These are phyloP conservation scores for Pterula multifida DNA, from an alignment of 1,284 basidiomycete species.

Conservation along the genomic window DNA sequence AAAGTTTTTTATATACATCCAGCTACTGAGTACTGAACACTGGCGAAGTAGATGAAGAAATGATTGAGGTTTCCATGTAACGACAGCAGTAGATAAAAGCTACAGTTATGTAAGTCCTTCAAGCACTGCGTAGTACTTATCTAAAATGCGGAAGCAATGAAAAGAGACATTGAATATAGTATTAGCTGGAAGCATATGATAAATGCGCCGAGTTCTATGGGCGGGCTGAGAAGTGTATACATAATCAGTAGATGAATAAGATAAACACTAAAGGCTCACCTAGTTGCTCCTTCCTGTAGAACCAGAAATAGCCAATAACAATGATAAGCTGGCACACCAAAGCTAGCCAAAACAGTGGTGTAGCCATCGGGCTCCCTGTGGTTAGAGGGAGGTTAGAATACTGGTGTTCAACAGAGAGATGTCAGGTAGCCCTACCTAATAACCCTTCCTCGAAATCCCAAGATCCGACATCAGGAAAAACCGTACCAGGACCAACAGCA, in stretches of 20 bases:
- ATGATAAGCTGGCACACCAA: constrained; percentile 72
- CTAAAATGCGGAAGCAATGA: neutral
- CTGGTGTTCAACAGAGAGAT: neutral
- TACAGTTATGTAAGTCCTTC: neutral
- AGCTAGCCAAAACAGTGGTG: constrained; percentile 81
- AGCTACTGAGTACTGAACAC: neutral
- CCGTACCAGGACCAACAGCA: constrained; percentile 70
- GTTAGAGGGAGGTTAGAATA: constrained; percentile 2
- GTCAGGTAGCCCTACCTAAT: constrained; percentile 24
- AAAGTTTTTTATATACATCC: too few relatives aligned
- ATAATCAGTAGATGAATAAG: too few relatives aligned
- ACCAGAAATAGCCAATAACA: constrained; percentile 87
- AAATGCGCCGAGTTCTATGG: neutral
- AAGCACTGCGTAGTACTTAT: neutral
- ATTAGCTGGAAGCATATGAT: neutral
- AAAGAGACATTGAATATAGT: neutral
- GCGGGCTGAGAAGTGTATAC: too few relatives aligned
- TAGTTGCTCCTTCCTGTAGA: constrained; percentile 84
- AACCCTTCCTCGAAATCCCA: constrained; percentile 74
- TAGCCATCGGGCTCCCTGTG: constrained; percentile 61
- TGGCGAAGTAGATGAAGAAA: neutral
- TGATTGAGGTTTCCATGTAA: neutral
- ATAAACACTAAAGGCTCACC: too few relatives aligned
- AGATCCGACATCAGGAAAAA: constrained; percentile 85
- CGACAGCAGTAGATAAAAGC: neutral